phyloP scores from a whole-genome alignment of 1,284 basidiomycete species.

The Abortiporus biennis region DNA sequence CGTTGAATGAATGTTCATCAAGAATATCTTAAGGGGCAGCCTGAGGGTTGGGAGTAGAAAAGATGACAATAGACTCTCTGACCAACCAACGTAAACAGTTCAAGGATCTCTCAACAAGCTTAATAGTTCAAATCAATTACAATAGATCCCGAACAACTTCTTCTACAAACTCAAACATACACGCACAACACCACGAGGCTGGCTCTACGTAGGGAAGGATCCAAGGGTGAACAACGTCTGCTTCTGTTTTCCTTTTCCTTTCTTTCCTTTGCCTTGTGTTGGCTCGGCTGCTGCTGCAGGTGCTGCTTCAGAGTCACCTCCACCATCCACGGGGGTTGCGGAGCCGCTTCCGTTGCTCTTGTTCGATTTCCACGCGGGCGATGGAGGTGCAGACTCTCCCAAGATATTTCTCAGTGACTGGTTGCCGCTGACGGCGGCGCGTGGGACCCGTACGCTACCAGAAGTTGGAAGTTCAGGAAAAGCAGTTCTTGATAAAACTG shows the following conservation, averaged over 20 bases:
- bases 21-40: too few relatives aligned
- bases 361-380: constrained; percentile 42
- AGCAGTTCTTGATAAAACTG: constrained; percentile 46
- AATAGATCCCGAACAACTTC: too few relatives aligned
- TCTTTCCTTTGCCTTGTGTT: constrained; percentile 67
- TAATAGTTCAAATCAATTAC: too few relatives aligned
- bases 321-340: constrained; percentile 15
- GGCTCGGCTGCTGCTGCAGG: constrained; percentile 15
- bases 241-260: constrained; percentile 79
- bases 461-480: constrained; percentile 67
- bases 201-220: constrained; percentile 50
- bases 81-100: too few relatives aligned
- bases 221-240: constrained; percentile 74
- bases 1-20: too few relatives aligned
- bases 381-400: constrained; percentile 43
- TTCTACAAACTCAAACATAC: too few relatives aligned
- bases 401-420: constrained; percentile 65
- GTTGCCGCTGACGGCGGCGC: constrained; percentile 57
- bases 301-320: constrained; percentile 12
- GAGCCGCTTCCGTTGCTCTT: constrained; percentile 60
- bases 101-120: too few relatives aligned
- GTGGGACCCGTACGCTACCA: constrained; percentile 32
- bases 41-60: too few relatives aligned
- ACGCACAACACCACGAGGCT: too few relatives aligned
- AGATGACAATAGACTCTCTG: too few relatives aligned